These are phyloP conservation scores for Pseudogymnoascus sp. DNA, from an alignment of 2,329 filamentous ascomycete species.

Conservation along the genomic window DNA sequence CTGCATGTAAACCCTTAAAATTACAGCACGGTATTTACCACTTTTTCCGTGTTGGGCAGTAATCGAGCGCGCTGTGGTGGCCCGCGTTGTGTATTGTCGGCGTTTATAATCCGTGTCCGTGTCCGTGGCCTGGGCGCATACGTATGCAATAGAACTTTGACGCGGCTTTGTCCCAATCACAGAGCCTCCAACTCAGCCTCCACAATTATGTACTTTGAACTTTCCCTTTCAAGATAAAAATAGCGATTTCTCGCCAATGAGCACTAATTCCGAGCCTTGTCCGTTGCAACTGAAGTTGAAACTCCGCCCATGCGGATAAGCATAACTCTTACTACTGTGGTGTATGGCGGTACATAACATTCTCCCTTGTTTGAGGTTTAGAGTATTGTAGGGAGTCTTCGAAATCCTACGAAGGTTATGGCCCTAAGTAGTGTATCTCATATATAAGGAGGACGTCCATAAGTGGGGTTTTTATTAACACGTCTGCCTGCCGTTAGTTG, in stretches of 20 bases:
- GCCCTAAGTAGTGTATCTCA: background rate
- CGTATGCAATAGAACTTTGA: background rate
- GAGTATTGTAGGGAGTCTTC: background rate
- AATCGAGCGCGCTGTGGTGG: background rate
- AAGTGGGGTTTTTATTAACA: background rate
- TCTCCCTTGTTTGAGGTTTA: background rate
- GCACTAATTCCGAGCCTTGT: background rate
- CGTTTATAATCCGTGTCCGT: background rate
- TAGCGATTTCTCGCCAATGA: conserved; percentile 3
- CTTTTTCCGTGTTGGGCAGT: background rate
- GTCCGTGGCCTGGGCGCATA: background rate
- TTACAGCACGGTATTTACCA: background rate
- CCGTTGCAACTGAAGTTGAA: background rate
- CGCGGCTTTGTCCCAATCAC: background rate
- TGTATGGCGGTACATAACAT: background rate
- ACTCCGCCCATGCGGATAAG: background rate
- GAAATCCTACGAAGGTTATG: background rate
- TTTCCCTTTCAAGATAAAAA: background rate
- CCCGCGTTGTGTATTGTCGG: background rate
- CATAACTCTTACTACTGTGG: background rate
- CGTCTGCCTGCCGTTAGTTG: background rate
- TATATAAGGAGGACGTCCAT: background rate
- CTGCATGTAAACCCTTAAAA: background rate
- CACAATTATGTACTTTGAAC: background rate
- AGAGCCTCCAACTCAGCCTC: conserved; percentile 6